Conservation (phyloP, 2,329 filamentous ascomycete genomes). For the Aspergillus sergii region DNA sequence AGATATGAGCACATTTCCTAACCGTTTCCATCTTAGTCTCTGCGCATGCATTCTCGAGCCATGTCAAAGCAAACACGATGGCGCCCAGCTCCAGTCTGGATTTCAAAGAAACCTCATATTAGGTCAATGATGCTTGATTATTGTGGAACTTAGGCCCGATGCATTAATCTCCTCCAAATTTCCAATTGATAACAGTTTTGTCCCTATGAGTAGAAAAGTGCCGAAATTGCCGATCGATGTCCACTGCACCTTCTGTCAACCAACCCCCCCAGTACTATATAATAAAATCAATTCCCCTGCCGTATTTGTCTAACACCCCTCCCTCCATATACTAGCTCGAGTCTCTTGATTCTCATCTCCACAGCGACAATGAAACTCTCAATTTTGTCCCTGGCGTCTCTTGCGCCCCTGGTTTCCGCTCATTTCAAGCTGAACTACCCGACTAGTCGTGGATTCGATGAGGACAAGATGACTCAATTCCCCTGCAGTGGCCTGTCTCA, state of each 20-base stretch:
- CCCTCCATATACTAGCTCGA: not conserved
- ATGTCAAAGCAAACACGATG: not conserved
- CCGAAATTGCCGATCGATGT: not conserved
- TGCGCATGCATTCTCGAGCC: not conserved
- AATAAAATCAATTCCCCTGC: not conserved
- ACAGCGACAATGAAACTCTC: slow-evolving; percentile 35
- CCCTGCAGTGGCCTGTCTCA: slow-evolving; percentile 56
- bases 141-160: not conserved
- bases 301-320: not conserved
- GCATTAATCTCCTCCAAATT: not conserved
- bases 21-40: slow-evolving; percentile 15
- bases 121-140: not conserved
- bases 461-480: slow-evolving; percentile 49
- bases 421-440: slow-evolving; percentile 62
- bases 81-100: not conserved
- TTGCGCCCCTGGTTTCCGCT: slow-evolving; percentile 52
- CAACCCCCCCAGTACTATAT: not conserved
- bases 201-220: not conserved
- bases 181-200: not conserved
- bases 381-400: slow-evolving; percentile 38
- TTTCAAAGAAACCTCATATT: not conserved
- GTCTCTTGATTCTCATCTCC: not conserved
- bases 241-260: not conserved
- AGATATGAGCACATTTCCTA: slow-evolving; percentile 36
- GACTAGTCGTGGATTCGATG: slow-evolving; percentile 51